A percentile compares a stretch with the other conserved stretches of the same genome.
phyloP scores from a whole-genome alignment of 2,329 filamentous ascomycete genomes.

The Lachnellula hyalina region DNA sequence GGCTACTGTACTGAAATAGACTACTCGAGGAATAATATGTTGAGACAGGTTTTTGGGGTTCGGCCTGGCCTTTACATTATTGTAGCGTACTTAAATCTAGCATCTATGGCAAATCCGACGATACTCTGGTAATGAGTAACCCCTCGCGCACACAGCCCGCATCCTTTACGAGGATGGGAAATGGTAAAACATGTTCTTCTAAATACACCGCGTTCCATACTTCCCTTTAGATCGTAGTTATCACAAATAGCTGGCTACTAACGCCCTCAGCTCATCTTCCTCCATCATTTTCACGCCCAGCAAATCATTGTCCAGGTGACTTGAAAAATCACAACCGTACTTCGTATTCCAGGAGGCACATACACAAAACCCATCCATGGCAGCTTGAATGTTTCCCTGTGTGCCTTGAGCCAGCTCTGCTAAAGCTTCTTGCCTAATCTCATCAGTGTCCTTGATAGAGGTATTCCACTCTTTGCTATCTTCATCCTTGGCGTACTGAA shows the following conservation, averaged over 20 bases:
- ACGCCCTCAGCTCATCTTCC: constrained; percentile 8
- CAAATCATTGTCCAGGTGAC: constrained; percentile 32
- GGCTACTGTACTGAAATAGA: no score
- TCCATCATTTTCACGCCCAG: constrained; percentile 29
- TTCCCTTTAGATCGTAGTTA: no score
- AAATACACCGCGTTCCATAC: no score
- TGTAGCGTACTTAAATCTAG: no score
- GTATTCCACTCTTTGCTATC: constrained; percentile 29
- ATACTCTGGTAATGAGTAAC: no score
- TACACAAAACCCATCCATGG: constrained; percentile 29
- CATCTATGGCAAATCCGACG: no score
- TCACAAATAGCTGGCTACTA: not conserved
- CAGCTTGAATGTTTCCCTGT: not conserved
- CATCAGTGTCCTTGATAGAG: constrained; percentile 22
- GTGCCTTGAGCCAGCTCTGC: constrained; percentile 2
- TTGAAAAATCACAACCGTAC: constrained; percentile 32
- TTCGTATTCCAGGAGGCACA: constrained; percentile 24
- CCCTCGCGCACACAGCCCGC: no score
- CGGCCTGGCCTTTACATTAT: no score
- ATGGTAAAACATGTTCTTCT: no score
- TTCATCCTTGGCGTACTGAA: constrained; percentile 32
- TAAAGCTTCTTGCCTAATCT: constrained; percentile 29
- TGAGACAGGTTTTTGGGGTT: no score
- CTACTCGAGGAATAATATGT: no score
- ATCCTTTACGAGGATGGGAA: no score